These are phyloP conservation scores for Neonectria ditissima DNA, from an alignment of 2,329 filamentous ascomycete genomes.

Conservation along the genomic window DNA sequence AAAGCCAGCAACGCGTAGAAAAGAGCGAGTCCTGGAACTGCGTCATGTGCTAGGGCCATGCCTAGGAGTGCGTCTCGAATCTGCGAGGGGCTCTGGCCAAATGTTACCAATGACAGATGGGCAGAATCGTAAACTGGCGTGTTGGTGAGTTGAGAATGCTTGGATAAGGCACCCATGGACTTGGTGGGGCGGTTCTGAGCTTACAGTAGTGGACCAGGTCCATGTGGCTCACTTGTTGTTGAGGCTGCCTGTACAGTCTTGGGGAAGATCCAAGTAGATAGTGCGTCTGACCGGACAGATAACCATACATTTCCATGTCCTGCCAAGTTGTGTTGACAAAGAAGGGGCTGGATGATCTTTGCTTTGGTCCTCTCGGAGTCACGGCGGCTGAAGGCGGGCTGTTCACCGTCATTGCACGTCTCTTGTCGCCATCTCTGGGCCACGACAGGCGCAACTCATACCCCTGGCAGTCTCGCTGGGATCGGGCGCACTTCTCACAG, in stretches of 20 bases:
- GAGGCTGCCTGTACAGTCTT: background rate
- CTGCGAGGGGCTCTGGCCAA: background rate
- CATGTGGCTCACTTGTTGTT: slow-evolving; percentile 7
- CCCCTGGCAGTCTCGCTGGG: slow-evolving; percentile 24
- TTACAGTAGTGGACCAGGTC: slow-evolving; percentile 34
- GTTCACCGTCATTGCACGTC: slow-evolving; percentile 18
- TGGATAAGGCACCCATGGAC: background rate
- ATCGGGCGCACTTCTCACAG: slow-evolving; percentile 26
- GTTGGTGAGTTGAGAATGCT: background rate
- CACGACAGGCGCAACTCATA: slow-evolving; percentile 36
- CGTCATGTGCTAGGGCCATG: slow-evolving; percentile 18
- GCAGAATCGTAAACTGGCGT: slow-evolving; percentile 26
- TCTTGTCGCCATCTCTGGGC: slow-evolving; percentile 30
- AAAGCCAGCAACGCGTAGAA: slow-evolving; percentile 33
- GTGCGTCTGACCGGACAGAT: background rate
- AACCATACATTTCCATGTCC: slow-evolving; percentile 20
- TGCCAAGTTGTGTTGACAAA: slow-evolving; percentile 34
- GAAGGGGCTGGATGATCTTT: background rate
- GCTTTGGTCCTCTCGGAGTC: no score
- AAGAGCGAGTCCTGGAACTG: slow-evolving; percentile 23
- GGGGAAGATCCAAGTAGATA: background rate
- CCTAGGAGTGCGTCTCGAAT: slow-evolving; percentile 31
- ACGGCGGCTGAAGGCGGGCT: background rate
- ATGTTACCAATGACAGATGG: slow-evolving; percentile 29
- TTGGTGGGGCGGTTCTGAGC: background rate